phyloP scores from a whole-genome alignment of 1,284 basidiomycete genomes.

The Apiotrichum sp. region DNA sequence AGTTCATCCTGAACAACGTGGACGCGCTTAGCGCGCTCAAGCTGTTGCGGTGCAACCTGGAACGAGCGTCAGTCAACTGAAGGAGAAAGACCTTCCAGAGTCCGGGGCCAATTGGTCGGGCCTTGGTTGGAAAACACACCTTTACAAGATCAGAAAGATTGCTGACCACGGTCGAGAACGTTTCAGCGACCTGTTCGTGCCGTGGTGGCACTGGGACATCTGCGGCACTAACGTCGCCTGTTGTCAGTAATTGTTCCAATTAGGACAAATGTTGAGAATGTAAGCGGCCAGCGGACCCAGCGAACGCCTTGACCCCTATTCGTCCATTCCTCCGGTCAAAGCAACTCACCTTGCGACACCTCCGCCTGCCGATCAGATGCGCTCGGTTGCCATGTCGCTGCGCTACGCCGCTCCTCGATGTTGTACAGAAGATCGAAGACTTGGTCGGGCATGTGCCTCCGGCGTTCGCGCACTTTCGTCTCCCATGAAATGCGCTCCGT shows the following conservation, averaged over 20 bases:
- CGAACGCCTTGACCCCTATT: no score
- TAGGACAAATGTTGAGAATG: no score
- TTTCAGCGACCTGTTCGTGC: constrained; percentile 31
- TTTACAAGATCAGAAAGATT: constrained; percentile 31
- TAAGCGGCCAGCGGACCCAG: no score
- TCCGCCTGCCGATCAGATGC: constrained; percentile 19
- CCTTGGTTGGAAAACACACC: constrained; percentile 18
- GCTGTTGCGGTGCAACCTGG: constrained; percentile 38
- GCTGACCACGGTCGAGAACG: constrained; percentile 26
- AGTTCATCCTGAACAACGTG: constrained; percentile 43
- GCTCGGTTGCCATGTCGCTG: constrained; percentile 44
- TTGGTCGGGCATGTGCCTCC: constrained; percentile 56
- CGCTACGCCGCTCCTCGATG: constrained; percentile 50
- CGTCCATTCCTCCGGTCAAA: no score
- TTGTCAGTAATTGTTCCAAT: not conserved
- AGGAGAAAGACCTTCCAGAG: no score
- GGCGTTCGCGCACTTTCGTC: constrained; percentile 58
- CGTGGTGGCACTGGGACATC: constrained; percentile 31
- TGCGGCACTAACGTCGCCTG: constrained; percentile 2
- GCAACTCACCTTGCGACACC: not conserved
- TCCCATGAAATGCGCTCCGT: constrained; percentile 63
- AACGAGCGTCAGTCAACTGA: not conserved
- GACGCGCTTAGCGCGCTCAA: constrained; percentile 41
- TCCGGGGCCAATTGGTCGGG: not conserved
- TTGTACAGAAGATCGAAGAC: constrained; percentile 53